These are phyloP conservation scores for Spergularia marina DNA, from an alignment of 148 eudicot species.

Conservation along the genomic window DNA sequence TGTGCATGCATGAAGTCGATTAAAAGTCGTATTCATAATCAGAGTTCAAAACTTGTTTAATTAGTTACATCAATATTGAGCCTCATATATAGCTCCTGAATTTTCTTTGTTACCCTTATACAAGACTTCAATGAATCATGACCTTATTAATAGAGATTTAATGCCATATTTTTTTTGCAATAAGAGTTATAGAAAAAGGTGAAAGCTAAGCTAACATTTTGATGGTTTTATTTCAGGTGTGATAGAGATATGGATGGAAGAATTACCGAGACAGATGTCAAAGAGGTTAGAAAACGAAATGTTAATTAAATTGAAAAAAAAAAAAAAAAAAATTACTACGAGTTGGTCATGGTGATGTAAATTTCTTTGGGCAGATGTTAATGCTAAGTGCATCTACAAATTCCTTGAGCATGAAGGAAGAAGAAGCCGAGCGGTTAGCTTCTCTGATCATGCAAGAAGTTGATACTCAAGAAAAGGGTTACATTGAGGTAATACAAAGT, in stretches of 20 bases:
- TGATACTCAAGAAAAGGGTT: slow-evolving; percentile 27
- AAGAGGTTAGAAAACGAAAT: slow-evolving; percentile 20
- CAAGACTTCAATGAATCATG: too few species aligned
- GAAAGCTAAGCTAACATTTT: not conserved
- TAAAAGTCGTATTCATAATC: too few species aligned
- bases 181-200: too few species aligned
- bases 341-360: not conserved
- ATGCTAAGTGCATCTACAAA: slow-evolving; percentile 32
- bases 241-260: slow-evolving; percentile 39
- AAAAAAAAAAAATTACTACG: not conserved
- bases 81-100: too few species aligned
- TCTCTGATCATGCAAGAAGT: slow-evolving; percentile 34
- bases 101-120: too few species aligned
- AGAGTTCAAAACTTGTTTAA: too few species aligned
- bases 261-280: slow-evolving; percentile 27
- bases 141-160: too few species aligned
- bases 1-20: too few species aligned
- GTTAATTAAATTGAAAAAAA: not conserved
- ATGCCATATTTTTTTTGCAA: too few species aligned
- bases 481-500: slow-evolving; percentile 30
- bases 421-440: slow-evolving; percentile 35
- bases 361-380: slow-evolving; percentile 21
- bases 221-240: slow-evolving; percentile 24
- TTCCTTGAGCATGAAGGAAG: slow-evolving; percentile 26
- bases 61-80: too few species aligned